A percentile compares a stretch with the other conserved stretches of the same genome.
These are phyloP conservation scores for Pseudogymnoascus sp. DNA, from an alignment of 2,329 filamentous ascomycete genomes.

Conservation along the genomic window DNA sequence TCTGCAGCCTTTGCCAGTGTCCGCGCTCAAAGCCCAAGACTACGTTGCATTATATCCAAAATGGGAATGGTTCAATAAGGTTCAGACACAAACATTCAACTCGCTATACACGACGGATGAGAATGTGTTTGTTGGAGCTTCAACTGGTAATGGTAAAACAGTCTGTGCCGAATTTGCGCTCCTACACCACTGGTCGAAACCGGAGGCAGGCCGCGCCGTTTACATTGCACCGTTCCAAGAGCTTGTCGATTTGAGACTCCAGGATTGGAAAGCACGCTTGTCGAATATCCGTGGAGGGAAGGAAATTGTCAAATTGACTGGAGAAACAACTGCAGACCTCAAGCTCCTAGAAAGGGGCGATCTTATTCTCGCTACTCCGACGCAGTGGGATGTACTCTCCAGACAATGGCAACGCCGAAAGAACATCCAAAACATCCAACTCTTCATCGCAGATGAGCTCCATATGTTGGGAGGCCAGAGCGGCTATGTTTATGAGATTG, in stretches of 20 bases:
- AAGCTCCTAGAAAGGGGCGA: slow-evolving; percentile 83
- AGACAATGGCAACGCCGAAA: slow-evolving; percentile 95
- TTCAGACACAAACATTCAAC: slow-evolving; percentile 96
- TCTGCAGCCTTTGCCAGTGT: slow-evolving; percentile 82
- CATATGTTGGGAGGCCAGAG: slow-evolving; percentile 83
- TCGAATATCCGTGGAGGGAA: slow-evolving; percentile 71
- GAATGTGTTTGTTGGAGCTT: slow-evolving; percentile 88
- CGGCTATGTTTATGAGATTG: slow-evolving; percentile 89
- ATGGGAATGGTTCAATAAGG: slow-evolving; percentile 89
- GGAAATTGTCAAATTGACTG: slow-evolving; percentile 84
- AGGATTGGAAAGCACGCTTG: slow-evolving; percentile 81
- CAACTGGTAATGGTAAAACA: slow-evolving; percentile 93
- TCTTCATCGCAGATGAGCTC: slow-evolving; percentile 93
- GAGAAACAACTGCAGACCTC: slow-evolving; percentile 85
- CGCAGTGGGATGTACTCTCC: slow-evolving; percentile 93
- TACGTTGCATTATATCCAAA: slow-evolving; percentile 75
- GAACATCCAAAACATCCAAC: slow-evolving; percentile 82
- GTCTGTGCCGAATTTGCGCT: slow-evolving; percentile 93
- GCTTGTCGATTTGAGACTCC: slow-evolving; percentile 72
- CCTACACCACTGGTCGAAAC: slow-evolving; percentile 76
- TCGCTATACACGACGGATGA: slow-evolving; percentile 86
- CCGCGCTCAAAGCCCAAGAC: slow-evolving; percentile 80
- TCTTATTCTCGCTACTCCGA: slow-evolving; percentile 83
- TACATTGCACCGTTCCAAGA: slow-evolving; percentile 96
- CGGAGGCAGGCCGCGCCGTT: slow-evolving; percentile 69